A percentile compares a stretch with the other conserved stretches of the same genome.
Evolutionary conservation across 805 yeast species (phyloP).

Genomic region (Wickerhamiella spandovensis): DNA sequence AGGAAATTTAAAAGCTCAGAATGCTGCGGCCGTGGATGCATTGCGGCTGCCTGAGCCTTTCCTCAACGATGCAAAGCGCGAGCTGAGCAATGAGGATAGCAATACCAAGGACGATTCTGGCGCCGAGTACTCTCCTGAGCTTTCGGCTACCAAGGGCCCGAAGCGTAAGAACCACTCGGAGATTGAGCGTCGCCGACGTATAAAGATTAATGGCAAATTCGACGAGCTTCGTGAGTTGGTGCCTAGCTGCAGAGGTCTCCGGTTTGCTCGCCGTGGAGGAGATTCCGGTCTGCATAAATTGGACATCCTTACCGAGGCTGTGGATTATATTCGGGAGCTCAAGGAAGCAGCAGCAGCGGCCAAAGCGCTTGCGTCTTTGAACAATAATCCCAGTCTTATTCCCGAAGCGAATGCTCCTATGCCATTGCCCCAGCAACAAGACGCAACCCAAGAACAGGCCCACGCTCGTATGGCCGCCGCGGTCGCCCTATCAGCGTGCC

Average conservation of each 20-base stretch:
- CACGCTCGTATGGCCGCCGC: neutral
- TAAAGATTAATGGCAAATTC: slow-evolving; percentile 70
- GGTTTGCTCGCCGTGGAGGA: slow-evolving; percentile 22
- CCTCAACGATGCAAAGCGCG: neutral
- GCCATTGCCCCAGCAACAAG: neutral
- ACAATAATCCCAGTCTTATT: neutral
- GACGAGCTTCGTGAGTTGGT: slow-evolving; percentile 65
- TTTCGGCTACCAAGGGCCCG: neutral
- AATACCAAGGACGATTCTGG: neutral
- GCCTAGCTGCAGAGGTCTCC: slow-evolving; percentile 58
- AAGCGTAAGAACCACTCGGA: slow-evolving; percentile 39
- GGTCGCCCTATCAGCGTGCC: too few species aligned
- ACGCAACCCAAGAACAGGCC: neutral
- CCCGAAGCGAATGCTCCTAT: neutral
- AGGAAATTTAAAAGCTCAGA: neutral
- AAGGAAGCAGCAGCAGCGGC: neutral
- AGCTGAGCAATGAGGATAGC: neutral
- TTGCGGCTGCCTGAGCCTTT: neutral
- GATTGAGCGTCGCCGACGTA: slow-evolving; percentile 65
- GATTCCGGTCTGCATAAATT: slow-evolving; percentile 65
- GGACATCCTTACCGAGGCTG: slow-evolving; percentile 70
- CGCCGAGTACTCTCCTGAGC: neutral
- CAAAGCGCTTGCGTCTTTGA: neutral
- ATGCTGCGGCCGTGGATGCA: neutral
- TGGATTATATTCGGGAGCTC: slow-evolving; percentile 46